Base-by-base conservation (phyloP, 164 flowering plant species). In the Stephania cephalantha region DNA sequence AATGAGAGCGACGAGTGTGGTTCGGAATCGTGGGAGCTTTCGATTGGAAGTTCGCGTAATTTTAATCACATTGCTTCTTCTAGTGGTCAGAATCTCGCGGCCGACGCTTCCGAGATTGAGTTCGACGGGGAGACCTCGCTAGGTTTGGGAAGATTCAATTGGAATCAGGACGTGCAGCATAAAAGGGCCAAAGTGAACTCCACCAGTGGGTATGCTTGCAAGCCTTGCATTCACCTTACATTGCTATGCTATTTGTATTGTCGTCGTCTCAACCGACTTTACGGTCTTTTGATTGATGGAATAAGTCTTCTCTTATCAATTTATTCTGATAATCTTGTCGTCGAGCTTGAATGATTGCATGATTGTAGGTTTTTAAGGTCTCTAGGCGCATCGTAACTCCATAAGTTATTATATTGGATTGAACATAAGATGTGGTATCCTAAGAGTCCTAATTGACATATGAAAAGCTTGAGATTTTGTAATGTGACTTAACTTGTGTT, bases 181-280 rank as follows among this genome's bases (percentile, higher is more conserved):
- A 94, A 94, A 78, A 87, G 98, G 48, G 84, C 90, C 52, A 94
- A 88, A 85, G 86, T 92, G 77, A 75, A 83, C 64, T 86, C 91
- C 20, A 73, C 78, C 67, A 67, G 78, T 42, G 70, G 29, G 97
- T 93, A 81, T 87, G 95, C 75, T 55, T 18, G 55, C 46, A 6
- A 5, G 46, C 50, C 75, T 55, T 18, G 55, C 46, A 6, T 9
- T 53, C 50, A 42, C 6, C 63, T 48, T 20, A 20, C 1, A 3
- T 22, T 67, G 2, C 42, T 2, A 17, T n/a, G 13, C 7, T 46
- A 9, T 9, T 29, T 20, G 31, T 11, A 61, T 42, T 69, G 4
- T 17, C 13, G 63, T 50, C 9, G 20, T 35, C 5, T 52, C 10
- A 7, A 15, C 13, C 45, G 71, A 15, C 18, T 31, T 20, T 45